Evolutionary conservation across 805 yeast species (phyloP), one percentile per base, ranked within the genome.

Genomic region (Wickerhamomyces silvicola): DNA sequence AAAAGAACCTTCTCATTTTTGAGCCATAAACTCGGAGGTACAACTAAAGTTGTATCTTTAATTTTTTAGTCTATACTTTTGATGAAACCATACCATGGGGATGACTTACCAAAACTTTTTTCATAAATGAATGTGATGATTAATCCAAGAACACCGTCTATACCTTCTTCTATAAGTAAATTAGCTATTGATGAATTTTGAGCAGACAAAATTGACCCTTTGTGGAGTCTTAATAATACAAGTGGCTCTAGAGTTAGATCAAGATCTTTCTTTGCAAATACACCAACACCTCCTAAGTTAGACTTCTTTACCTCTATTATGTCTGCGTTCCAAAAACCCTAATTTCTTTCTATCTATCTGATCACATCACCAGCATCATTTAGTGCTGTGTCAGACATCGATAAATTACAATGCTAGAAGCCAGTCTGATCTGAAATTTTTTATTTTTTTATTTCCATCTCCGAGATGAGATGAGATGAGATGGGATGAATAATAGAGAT

Each of bases 1-100:
- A 87, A 50, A 15, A 66, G 45, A 2, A 40, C 37, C 41, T 73
- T 68, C 18, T 72, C 76, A 1, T 56, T 48, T 3, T 62, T 66
- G 2, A 56, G 35, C 95, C 95, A 85, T 21, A 79, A 60, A 35
- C 79, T 65, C 2, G 88, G 75, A 0, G 94, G 88, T 4, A 67
- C 35, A 7, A 61, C 55, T 10, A 65, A 43, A 2, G 52, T 42
- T 6, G 54, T 53, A 5, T 54, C 42, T 4, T 54, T 46, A 4
- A 57, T 48, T 4, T 52, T 45, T 27, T 50, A 50, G 12, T 46
- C 39, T 18, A 85, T 69, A 13, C 81, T 64, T 18, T 62, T 55
- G 27, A 88, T 60, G 52, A 81, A 90, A 4, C 60, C 64, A 38
- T 38, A 64, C 97, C 97, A 90, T 5, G 95, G 96, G n/a, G 94